Evolutionary conservation across 441 rosid species (phyloP), one percentile per base, ranked within the genome.

Genomic region (Geranium incanum): DNA sequence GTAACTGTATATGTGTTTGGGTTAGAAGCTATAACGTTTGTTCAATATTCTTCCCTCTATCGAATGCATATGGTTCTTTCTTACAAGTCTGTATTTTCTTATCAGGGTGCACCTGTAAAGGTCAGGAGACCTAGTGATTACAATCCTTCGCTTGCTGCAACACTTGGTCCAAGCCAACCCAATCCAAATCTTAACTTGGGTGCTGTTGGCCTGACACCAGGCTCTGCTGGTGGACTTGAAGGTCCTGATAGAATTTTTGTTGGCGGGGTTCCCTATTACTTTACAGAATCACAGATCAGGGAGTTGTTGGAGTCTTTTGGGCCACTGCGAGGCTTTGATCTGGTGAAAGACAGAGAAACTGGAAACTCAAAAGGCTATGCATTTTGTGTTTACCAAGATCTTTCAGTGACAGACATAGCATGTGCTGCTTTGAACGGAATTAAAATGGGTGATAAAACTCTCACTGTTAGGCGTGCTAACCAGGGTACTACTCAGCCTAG

Each of bases 361-460:
- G 82, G 82, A 50, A 79, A 79, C 68, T 79, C 79, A 18, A 79
- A 79, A 68, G 82, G 82, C 55, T 73, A 76, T 65, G 82, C 71
- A 38, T 79, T 79, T 52, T 79, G 82, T 43, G 77, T 79, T 21
- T 79, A 76, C 36, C 72, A 75, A 73, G 78, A 79, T 73, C 77
- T 73, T 6, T 23, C 77, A 1, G 82, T 79, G 43, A 79, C 78
- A 50, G 82, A 79, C 74, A 73, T 79, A 9, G 82, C 82, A 5
- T 79, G 82, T 76, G 82, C 82, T 38, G 82, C 82, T 68, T 75
- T 79, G 12, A 79, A 79, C 68, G 82, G 82, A 36, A 68, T 79
- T 66, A 76, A 79, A 71, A 76, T 79, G 82, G 82, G 82, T 6
- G 82, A 79, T 70, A 79, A 79, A 66, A 79, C 82, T 57, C 74